These are phyloP conservation scores for Alternaria brassicae DNA, from an alignment of 2,329 filamentous ascomycete species.

Conservation along the genomic window DNA sequence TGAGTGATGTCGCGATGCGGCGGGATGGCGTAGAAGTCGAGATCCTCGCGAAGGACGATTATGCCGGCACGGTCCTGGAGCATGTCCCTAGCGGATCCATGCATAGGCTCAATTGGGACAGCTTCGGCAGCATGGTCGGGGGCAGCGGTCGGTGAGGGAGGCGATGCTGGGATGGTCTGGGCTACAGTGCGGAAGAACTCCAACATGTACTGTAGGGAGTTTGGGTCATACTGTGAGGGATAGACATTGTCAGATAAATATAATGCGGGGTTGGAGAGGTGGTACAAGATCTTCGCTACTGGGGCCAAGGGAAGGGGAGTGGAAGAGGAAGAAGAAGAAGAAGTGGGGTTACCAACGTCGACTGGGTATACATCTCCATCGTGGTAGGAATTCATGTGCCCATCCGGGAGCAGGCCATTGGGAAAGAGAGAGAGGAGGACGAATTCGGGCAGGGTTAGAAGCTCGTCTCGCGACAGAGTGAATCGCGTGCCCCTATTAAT, in stretches of 20 bases:
- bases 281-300: slow-evolving; percentile 50
- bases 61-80: slow-evolving; percentile 89
- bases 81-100: slow-evolving; percentile 75
- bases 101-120: slow-evolving; percentile 75
- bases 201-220: slow-evolving; percentile 97
- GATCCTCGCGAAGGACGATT: slow-evolving; percentile 92
- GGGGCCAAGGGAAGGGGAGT: slow-evolving; percentile 43
- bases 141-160: slow-evolving; percentile 65
- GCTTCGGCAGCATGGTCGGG: slow-evolving; percentile 56
- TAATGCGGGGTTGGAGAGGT: slow-evolving; percentile 56
- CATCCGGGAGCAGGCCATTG: slow-evolving; percentile 96
- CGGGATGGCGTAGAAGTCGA: slow-evolving; percentile 97
- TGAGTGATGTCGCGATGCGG: slow-evolving; percentile 84
- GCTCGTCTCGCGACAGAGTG: slow-evolving; percentile 90
- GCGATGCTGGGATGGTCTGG: slow-evolving; percentile 86
- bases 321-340: slow-evolving; percentile 38
- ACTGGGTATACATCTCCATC: slow-evolving; percentile 96
- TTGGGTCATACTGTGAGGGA: slow-evolving; percentile 84
- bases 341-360: slow-evolving; percentile 74
- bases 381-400: slow-evolving; percentile 90
- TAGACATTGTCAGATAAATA: slow-evolving; percentile 64
- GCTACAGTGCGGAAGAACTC: slow-evolving; percentile 97
- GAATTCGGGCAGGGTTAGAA: slow-evolving; percentile 95
- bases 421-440: slow-evolving; percentile 97
- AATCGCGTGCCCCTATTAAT: slow-evolving; percentile 82